Percentiles rank a stretch among this genome's conserved stretches.
phyloP scores from a whole-genome alignment of 331 rosid genomes.

The Pyrus hybrid region DNA sequence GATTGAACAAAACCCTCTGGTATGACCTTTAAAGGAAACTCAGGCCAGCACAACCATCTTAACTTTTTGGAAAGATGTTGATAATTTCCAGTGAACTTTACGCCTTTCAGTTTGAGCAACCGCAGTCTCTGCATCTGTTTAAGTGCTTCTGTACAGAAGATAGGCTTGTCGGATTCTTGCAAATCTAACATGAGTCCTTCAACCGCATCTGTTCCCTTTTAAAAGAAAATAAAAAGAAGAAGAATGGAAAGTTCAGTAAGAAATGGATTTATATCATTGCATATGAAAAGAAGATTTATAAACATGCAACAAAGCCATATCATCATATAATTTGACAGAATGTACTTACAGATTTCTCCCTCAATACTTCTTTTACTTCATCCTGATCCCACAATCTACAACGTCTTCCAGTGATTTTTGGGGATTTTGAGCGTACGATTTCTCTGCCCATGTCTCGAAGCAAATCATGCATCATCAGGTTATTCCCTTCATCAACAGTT shows the following conservation, averaged over 20 bases:
- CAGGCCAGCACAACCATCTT: slow-evolving; percentile 17
- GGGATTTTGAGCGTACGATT: slow-evolving; percentile 12
- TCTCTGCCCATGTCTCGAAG: slow-evolving; percentile 29
- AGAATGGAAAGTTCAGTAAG: background rate
- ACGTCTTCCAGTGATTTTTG: background rate
- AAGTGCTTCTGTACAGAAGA: background rate
- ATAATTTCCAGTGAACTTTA: background rate
- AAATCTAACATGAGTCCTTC: slow-evolving; percentile 6
- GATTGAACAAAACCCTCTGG: background rate
- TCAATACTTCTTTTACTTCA: background rate
- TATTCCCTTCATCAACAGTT: slow-evolving; percentile 2
- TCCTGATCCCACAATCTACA: slow-evolving; percentile 11
- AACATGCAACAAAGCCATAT: background rate
- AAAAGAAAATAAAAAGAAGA: no score
- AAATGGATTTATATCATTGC: background rate
- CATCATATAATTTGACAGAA: background rate
- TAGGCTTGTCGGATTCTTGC: background rate
- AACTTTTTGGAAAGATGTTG: slow-evolving; percentile 5
- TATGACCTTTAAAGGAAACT: slow-evolving; percentile 1
- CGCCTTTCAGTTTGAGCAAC: background rate
- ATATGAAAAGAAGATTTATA: background rate
- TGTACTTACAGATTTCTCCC: background rate
- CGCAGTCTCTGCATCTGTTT: slow-evolving; percentile 5
- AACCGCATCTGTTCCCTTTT: slow-evolving; percentile 3
- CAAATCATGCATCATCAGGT: slow-evolving; percentile 27